Evolutionary conservation across 2,329 filamentous ascomycete species (phyloP).

Genomic region (Aureobasidium sp.): DNA sequence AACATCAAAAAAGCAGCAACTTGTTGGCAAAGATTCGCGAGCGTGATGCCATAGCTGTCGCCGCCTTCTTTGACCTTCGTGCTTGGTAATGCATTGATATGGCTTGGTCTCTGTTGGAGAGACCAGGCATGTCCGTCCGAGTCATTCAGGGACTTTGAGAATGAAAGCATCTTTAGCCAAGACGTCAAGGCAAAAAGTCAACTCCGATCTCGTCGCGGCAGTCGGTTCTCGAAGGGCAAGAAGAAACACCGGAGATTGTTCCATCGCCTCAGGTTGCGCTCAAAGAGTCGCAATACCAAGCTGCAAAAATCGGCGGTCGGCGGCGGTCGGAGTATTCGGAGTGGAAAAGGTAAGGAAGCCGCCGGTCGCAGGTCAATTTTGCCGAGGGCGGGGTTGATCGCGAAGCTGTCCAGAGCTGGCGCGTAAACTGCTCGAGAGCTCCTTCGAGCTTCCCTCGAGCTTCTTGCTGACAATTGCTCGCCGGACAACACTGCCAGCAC

Average conservation of each 20-base stretch:
- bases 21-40: neutral
- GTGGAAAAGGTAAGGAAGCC: neutral
- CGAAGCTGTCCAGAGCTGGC: constrained; percentile 1
- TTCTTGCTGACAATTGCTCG: neutral
- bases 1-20: constrained; percentile 8
- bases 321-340: constrained; percentile 2
- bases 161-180: neutral
- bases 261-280: neutral
- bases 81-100: neutral
- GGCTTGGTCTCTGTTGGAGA: neutral
- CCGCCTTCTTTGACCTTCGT: neutral
- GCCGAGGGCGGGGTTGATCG: constrained; percentile 1
- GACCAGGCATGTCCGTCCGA: neutral
- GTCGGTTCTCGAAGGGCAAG: neutral
- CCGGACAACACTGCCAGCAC: neutral
- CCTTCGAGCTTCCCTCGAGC: constrained; percentile 3
- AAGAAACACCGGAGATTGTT: neutral
- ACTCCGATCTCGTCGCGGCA: constrained; percentile 5
- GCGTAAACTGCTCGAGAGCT: constrained; percentile 10
- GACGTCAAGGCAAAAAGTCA: neutral
- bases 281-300: too few species aligned
- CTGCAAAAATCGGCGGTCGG: neutral
- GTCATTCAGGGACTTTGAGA: neutral
- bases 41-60: neutral
- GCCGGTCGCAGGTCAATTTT: neutral